These are phyloP conservation scores for Ogataea parapolymorpha DNA, from an alignment of 805 yeast genomes.

Conservation along the genomic window DNA sequence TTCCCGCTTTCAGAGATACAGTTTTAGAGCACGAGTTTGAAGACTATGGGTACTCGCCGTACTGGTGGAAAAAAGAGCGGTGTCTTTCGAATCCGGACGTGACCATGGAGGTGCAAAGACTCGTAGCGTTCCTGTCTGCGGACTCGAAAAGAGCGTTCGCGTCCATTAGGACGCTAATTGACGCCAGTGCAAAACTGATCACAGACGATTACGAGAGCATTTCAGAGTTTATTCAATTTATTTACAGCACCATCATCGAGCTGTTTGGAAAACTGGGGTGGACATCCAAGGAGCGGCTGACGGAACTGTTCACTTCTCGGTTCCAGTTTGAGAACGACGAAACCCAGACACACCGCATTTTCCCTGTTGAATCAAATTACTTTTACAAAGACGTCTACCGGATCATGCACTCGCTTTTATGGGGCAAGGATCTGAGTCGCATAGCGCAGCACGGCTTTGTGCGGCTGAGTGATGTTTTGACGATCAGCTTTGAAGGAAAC, in stretches of 20 bases:
- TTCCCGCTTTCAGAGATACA: constrained; percentile 32
- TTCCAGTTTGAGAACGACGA: constrained; percentile 14
- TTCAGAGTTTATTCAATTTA: constrained; percentile 28
- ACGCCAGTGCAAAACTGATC: constrained; percentile 27
- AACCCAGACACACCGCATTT: constrained; percentile 24
- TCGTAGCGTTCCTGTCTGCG: constrained; percentile 36
- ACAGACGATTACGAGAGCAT: constrained; percentile 29
- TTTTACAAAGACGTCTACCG: constrained; percentile 30
- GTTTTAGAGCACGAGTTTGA: constrained; percentile 32
- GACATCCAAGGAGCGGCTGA: constrained; percentile 9
- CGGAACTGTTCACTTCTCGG: constrained; percentile 20
- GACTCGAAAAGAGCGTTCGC: constrained; percentile 38
- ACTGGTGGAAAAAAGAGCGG: constrained; percentile 39
- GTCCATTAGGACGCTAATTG: constrained; percentile 33
- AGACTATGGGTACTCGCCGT: constrained; percentile 35
- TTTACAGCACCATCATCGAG: constrained; percentile 19
- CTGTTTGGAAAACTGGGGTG: constrained; percentile 18
- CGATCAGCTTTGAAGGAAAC: constrained; percentile 31
- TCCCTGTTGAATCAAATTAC: constrained; percentile 34
- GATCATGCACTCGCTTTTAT: constrained; percentile 32
- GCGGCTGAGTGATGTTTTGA: constrained; percentile 33
- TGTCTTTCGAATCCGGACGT: constrained; percentile 27
- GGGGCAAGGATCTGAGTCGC: constrained; percentile 28
- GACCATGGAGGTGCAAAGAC: constrained; percentile 37
- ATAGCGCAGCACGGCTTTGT: constrained; percentile 22